phyloP scores from a whole-genome alignment of 108 stramenopile genomes.

The Tribonema minus region DNA sequence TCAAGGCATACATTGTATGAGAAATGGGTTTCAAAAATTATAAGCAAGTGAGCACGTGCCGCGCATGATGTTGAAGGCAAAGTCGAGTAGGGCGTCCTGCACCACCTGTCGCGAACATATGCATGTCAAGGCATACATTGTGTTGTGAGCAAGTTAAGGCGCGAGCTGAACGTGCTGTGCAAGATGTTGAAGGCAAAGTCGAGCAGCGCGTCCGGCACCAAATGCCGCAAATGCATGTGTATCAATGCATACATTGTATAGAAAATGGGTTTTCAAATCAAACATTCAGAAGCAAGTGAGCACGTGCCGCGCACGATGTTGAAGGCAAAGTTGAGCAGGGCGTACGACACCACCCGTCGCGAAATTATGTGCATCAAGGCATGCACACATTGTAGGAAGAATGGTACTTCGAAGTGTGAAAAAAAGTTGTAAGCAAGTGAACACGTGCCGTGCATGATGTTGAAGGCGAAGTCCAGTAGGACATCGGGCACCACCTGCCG shows the following conservation, averaged over 20 bases:
- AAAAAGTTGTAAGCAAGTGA: too few species aligned
- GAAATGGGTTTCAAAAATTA: too few species aligned
- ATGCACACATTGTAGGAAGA: too few species aligned
- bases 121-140: too few species aligned
- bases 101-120: conserved; percentile 84
- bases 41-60: too few species aligned
- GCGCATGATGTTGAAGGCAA: conserved; percentile 89
- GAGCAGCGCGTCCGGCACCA: conserved; percentile 94
- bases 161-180: conserved; percentile 90
- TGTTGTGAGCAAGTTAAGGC: too few species aligned
- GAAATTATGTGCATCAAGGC: too few species aligned
- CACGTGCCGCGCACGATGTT: conserved; percentile 91
- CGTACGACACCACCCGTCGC: conserved; percentile 88
- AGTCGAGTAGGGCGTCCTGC: conserved; percentile 92
- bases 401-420: too few species aligned
- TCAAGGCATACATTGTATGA: too few species aligned
- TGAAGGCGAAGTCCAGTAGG: conserved; percentile 89
- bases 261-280: too few species aligned
- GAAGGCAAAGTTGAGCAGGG: conserved; percentile 90
- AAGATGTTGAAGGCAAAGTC: conserved; percentile 93
- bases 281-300: too few species aligned
- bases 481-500: conserved; percentile 93
- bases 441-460: conserved; percentile 95
- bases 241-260: too few species aligned
- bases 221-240: conserved; percentile 60